Evolutionary conservation across 2,329 filamentous ascomycete genomes (phyloP).

Genomic region (Diplodia seriata): DNA sequence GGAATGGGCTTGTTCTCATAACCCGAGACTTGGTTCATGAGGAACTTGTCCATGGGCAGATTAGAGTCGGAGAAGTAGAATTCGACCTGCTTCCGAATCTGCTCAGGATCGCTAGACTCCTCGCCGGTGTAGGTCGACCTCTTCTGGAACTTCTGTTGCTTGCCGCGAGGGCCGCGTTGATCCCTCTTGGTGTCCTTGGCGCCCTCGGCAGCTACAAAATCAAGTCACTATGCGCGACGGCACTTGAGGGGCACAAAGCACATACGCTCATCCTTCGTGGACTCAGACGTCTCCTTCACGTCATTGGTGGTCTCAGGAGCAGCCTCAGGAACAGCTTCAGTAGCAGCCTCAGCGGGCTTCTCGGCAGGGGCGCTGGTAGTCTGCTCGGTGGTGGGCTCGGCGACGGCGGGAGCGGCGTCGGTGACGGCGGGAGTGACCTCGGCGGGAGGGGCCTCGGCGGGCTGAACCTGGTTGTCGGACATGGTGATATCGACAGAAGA

Average conservation of each 20-base stretch:
- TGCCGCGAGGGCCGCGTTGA: conserved; percentile 31
- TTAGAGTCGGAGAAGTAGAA: conserved; percentile 97
- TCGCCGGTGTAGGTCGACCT: conserved; percentile 54
- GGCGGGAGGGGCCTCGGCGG: conserved; percentile 36
- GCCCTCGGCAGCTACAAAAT: conserved; percentile 10
- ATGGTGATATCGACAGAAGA: background rate
- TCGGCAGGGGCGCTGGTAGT: conserved; percentile 22
- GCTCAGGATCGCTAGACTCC: conserved; percentile 76
- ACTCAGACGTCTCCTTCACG: conserved; percentile 32
- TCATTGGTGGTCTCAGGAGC: background rate
- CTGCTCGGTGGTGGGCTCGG: conserved; percentile 34
- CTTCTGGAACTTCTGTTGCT: conserved; percentile 32
- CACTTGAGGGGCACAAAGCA: background rate
- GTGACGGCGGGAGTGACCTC: conserved; percentile 35
- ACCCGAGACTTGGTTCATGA: conserved; percentile 80
- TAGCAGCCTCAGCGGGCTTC: conserved; percentile 34
- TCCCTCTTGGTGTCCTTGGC: conserved; percentile 32
- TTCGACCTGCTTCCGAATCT: conserved; percentile 91
- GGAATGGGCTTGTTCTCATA: conserved; percentile 81
- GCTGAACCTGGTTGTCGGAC: conserved; percentile 34
- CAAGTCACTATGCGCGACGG: background rate
- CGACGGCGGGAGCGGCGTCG: conserved; percentile 35
- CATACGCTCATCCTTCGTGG: conserved; percentile 33
- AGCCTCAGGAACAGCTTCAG: conserved; percentile 34
- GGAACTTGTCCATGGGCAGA: conserved; percentile 84